A percentile compares a stretch with the other conserved stretches of the same genome.
phyloP scores from a whole-genome alignment of 1,139 yeast genomes.

The Sugiyamaella paludigena region DNA sequence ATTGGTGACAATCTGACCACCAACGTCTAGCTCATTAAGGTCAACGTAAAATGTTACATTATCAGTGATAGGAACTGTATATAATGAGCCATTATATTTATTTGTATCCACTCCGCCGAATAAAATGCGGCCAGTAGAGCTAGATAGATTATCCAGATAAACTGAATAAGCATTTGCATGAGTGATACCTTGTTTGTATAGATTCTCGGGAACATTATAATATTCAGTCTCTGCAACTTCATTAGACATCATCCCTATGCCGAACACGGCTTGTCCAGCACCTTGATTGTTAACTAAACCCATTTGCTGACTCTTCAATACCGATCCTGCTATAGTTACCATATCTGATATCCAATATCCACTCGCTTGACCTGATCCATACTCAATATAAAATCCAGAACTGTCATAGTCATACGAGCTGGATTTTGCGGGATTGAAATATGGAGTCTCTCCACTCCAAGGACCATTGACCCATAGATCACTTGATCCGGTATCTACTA shows the following conservation, averaged over 20 bases:
- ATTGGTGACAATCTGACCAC: constrained; percentile 7
- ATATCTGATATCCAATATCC: constrained; percentile 53
- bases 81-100: constrained; percentile 50
- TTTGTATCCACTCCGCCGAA: constrained; percentile 63
- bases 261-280: constrained; percentile 51
- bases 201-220: constrained; percentile 26
- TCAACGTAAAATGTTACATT: constrained; percentile 21
- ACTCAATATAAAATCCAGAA: constrained; percentile 25
- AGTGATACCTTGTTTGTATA: constrained; percentile 36
- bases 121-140: constrained; percentile 48
- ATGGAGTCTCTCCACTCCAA: constrained; percentile 24
- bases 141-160: constrained; percentile 45
- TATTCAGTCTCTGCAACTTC: constrained; percentile 33
- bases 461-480: constrained; percentile 46
- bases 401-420: constrained; percentile 24
- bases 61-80: constrained; percentile 28
- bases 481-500: constrained; percentile 48
- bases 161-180: constrained; percentile 52
- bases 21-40: constrained; percentile 19
- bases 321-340: constrained; percentile 40
- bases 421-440: constrained; percentile 26
- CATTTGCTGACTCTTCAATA: constrained; percentile 43
- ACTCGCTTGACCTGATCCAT: constrained; percentile 30
- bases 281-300: constrained; percentile 47
- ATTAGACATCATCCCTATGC: constrained; percentile 49